Percentiles rank a stretch among this genome's conserved stretches.
Evolutionary conservation across 2,329 filamentous ascomycete species (phyloP).

Genomic region (Periconia sp.): DNA sequence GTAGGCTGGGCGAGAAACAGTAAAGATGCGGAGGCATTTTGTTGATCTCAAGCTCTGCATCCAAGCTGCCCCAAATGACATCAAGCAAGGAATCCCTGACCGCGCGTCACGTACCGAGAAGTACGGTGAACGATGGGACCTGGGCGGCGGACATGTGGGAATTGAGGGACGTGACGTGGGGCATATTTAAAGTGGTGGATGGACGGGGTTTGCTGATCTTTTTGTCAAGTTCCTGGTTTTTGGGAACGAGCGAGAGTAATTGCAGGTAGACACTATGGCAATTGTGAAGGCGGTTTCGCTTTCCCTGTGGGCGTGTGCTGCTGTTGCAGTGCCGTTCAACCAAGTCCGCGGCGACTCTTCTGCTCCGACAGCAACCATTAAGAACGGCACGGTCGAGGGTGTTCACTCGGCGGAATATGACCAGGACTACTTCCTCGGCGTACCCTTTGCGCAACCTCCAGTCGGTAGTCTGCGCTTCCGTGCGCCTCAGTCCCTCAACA

Average conservation of each 20-base stretch:
- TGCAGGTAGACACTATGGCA: constrained; percentile 1
- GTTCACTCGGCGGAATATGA: constrained; percentile 44
- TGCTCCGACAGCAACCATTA: constrained; percentile 19
- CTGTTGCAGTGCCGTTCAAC: background rate
- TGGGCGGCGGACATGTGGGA: too few relatives aligned
- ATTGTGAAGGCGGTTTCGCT: background rate
- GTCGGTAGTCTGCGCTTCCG: constrained; percentile 56
- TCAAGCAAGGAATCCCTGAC: too few relatives aligned
- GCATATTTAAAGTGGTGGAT: too few relatives aligned
- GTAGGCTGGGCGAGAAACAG: too few relatives aligned
- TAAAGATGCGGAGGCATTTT: too few relatives aligned
- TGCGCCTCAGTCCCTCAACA: constrained; percentile 54
- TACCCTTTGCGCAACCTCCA: constrained; percentile 52
- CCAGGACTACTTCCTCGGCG: constrained; percentile 52
- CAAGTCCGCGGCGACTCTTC: background rate
- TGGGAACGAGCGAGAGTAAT: too few relatives aligned
- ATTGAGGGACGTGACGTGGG: too few relatives aligned
- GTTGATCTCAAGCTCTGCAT: too few relatives aligned
- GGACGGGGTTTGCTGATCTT: too few relatives aligned
- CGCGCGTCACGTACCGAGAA: too few relatives aligned
- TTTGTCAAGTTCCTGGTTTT: background rate
- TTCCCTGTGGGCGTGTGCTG: constrained; percentile 1
- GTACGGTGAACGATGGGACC: too few relatives aligned
- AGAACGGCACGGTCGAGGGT: constrained; percentile 50
- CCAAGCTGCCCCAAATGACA: too few relatives aligned